Base-by-base conservation (phyloP, 139 green algal genomes). In the Chlorella ohadii region DNA sequence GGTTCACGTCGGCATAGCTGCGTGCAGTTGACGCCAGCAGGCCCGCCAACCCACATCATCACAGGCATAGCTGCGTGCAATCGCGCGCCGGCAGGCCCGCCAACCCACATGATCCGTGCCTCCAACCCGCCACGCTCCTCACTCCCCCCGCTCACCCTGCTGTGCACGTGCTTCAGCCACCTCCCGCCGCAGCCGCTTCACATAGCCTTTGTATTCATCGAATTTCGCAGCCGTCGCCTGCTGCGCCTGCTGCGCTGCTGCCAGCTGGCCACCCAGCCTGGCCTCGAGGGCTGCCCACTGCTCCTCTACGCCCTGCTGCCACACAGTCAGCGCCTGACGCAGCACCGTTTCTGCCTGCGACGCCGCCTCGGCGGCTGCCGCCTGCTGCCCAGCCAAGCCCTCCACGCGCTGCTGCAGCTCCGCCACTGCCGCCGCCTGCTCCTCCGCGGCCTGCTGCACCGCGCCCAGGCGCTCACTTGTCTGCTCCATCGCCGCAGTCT, bases 131-230 rank as follows among this genome's bases (percentile, higher is more conserved):
- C 12, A 38, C 2, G 72, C 73, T 22, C 36, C n/a, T 4, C 16
- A 16, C 11, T n/a, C n/a, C n/a, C 16, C 38, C 39, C 36, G 15
- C 39, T 57, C 64, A 84, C 79, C 79, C 7, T 78, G 47, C 51
- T 84, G 66, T 0, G 47, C 47, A 0, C 47, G 79, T 0, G 36
- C 47, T 28, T 67, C 68, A 33, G 51, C 67, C 57, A 89, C 41
- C 47, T 87, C 68, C 11, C 65, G n/a, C 16, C 85, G 79, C 68
- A 89, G 79, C 19, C 80, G 78, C 39, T 84, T 79, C 17, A 87
- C 71, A 59, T 89, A 89, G 1, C 44, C 68, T 17, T 72, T 73
- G 72, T 89, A 89, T 71, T 87, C 68, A 1, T 87, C 80, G 66
- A 89, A 84, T n/a, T 59, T 75, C 15, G 25, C 47, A 0, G 56